Base-by-base conservation (phyloP, 2,329 filamentous ascomycete species). In the Teratosphaeria epicoccoides region DNA sequence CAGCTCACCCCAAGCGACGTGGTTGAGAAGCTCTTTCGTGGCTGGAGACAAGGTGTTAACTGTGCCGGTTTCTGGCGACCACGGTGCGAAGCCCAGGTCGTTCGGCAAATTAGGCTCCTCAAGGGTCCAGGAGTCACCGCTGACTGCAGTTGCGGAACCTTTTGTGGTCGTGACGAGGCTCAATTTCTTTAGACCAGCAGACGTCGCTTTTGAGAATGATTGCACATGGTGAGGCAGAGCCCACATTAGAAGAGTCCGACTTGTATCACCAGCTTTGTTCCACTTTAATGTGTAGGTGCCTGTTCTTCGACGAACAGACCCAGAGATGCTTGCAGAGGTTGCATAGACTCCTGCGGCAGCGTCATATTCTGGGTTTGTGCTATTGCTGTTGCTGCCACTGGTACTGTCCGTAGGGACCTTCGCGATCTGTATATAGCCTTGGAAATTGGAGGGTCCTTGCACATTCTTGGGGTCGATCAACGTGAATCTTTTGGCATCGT, bases 141-240 rank as follows among this genome's bases (percentile, higher is more conserved):
- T 70, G 0, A 96, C 78, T 0, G 84, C 85, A 1, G 79, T 85
- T 6, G 85, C 86, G 12, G 81, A 71, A 10, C 93, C 93, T 70
- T 96, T 97, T 20, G 88, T 95, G 0, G 88, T 85, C 0, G 88
- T 91, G 52, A 84, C 80, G 49, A 97, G 72, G 56, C 79, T 74
- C 1, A 93, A 66, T 4, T 72, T 66, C 1, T 64, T 67, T 37
- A 73, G 63, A 6, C 74, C 72, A 23, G 73, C 70, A 10, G 70
- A 71, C 7, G 80, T 81, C 1, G 69, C 68, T 0, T 68, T 59
- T 57, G 88, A 80, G 55, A 97, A 90, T 0, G 87, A 88, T 26
- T 81, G 73, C 2, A 88, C 66, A 59, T 97, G 93, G 67, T 97
- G 93, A 22, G 90, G 88, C 46, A 98, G 72, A 14, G 87, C 87